A percentile compares a stretch with the other conserved stretches of the same genome.
Conservation (phyloP, 23 red algal genomes). For the Gracilaria vermiculophylla region DNA sequence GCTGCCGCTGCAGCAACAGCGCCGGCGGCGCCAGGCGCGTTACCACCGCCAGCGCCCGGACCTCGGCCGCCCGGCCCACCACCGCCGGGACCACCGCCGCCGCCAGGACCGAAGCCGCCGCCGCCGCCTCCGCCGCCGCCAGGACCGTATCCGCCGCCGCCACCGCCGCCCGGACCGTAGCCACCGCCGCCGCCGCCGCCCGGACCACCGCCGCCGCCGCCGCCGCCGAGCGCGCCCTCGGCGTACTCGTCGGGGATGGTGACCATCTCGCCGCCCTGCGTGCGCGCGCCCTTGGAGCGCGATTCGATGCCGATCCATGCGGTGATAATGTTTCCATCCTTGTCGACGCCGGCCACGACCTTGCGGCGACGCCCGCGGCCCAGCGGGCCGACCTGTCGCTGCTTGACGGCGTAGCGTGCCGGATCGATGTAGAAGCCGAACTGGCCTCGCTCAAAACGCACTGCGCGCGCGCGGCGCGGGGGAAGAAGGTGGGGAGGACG, state of each 20-base stretch:
- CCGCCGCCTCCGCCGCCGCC: constrained; percentile 64
- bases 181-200: constrained; percentile 56
- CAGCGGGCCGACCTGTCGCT: constrained; percentile 73
- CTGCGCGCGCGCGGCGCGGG: not conserved
- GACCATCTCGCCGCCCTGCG: constrained; percentile 71
- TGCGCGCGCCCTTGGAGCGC: constrained; percentile 54
- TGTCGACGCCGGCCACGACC: constrained; percentile 84
- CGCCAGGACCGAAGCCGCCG: constrained; percentile 43
- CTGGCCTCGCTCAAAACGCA: constrained; percentile 82
- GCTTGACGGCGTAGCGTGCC: constrained; percentile 87
- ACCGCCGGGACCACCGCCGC: constrained; percentile 16
- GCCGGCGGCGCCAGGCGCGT: constrained; percentile 37
- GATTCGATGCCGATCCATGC: constrained; percentile 81
- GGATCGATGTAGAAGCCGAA: constrained; percentile 98
- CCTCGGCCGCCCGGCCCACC: constrained; percentile 28
- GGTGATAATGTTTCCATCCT: constrained; percentile 87
- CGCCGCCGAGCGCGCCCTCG: constrained; percentile 70
- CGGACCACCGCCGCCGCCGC: constrained; percentile 15
- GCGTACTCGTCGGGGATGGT: constrained; percentile 76
- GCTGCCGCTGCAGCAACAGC: constrained; percentile 66
- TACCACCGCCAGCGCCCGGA: constrained; percentile 18
- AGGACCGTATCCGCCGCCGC: constrained; percentile 41
- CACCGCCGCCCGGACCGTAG: constrained; percentile 34
- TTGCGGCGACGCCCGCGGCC: constrained; percentile 75
- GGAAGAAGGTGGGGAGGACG: not conserved